A percentile compares a stretch with the other conserved stretches of the same genome.
Conservation (phyloP, 345 rosid species). For the Psidium guajava region DNA sequence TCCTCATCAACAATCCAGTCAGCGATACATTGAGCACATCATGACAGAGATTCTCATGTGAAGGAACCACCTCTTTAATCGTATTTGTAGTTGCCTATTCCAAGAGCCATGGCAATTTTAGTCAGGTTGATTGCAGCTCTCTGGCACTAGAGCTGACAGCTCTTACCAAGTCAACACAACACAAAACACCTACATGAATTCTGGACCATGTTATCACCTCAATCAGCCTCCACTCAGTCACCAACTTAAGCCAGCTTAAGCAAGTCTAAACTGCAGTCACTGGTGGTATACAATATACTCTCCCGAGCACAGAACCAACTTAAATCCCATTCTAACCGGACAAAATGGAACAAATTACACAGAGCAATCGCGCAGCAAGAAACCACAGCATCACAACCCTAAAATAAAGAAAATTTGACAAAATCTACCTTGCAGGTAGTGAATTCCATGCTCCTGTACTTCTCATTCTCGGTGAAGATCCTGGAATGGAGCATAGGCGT, state of each 20-base stretch:
- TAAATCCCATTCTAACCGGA: not conserved
- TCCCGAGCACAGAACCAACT: not conserved
- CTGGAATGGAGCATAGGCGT: slow-evolving; percentile 95
- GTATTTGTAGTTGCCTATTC: not conserved
- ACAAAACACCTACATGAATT: not conserved
- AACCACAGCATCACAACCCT: not conserved
- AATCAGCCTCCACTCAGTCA: not conserved
- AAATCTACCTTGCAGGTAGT: slow-evolving; percentile 68
- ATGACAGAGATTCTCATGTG: not conserved
- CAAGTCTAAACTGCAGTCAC: not conserved
- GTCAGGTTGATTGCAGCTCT: not conserved
- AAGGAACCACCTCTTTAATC: not conserved
- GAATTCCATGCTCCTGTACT: slow-evolving; percentile 70
- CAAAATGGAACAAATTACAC: not conserved
- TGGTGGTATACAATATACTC: not conserved
- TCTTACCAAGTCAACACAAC: not conserved
- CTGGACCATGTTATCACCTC: not conserved
- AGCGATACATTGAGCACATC: not conserved
- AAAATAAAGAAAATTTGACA: not conserved
- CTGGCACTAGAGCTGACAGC: not conserved
- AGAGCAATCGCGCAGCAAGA: not conserved
- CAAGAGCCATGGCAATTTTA: not conserved
- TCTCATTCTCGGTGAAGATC: slow-evolving; percentile 66
- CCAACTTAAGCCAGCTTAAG: not conserved
- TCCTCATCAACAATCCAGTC: not conserved